Conservation (phyloP, 345 rosid species). For the Leavenworthia alabamica region DNA sequence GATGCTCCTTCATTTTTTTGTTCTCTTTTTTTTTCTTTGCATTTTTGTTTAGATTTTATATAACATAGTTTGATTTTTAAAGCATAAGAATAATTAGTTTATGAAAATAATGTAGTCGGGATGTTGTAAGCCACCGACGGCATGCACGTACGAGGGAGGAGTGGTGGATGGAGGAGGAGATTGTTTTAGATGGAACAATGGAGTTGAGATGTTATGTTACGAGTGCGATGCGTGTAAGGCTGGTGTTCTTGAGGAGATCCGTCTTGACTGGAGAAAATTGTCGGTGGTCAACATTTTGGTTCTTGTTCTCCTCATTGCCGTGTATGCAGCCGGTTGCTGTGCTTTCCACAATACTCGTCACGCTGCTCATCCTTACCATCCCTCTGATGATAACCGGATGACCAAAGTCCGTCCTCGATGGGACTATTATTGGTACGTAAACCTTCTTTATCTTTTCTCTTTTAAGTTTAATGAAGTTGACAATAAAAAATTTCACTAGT, state of each 20-base stretch:
- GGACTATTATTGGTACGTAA: constrained; percentile 80
- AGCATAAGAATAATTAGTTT: neutral
- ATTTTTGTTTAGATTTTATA: neutral
- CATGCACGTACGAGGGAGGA: constrained; percentile 58
- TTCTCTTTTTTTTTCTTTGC: neutral
- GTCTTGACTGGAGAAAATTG: constrained; percentile 78
- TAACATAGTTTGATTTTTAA: too few relatives aligned
- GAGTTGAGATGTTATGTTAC: constrained; percentile 51
- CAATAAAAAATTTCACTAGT: neutral
- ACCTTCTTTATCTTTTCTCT: neutral
- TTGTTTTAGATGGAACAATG: constrained; percentile 77
- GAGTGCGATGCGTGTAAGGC: constrained; percentile 98
- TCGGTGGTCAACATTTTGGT: constrained; percentile 64
- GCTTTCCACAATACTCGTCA: constrained; percentile 73
- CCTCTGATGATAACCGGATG: constrained; percentile 61
- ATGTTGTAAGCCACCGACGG: constrained; percentile 93
- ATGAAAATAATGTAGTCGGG: constrained; percentile 53
- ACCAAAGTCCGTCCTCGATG: constrained; percentile 71
- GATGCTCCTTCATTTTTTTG: neutral
- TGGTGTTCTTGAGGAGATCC: constrained; percentile 71
- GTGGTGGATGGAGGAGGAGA: constrained; percentile 51
- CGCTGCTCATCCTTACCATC: constrained; percentile 56
- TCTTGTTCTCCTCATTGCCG: constrained; percentile 60
- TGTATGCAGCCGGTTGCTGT: constrained; percentile 75
- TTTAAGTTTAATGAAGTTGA: neutral